Evolutionary conservation across 345 rosid genomes (phyloP).

Genomic region (Clarkia xantiana): DNA sequence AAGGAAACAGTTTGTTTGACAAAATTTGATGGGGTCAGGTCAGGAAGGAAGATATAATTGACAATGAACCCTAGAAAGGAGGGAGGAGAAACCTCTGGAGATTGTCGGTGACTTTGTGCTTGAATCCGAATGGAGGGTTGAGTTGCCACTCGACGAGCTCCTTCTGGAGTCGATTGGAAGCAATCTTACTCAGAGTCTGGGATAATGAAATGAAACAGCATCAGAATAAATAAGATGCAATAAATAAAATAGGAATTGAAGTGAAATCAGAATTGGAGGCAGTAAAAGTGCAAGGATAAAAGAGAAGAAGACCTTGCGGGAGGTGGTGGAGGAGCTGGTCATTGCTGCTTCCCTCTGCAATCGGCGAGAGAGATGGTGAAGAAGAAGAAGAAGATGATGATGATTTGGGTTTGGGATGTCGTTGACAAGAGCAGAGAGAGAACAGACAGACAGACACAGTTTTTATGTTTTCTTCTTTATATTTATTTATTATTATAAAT

Average conservation of each 20-base stretch:
- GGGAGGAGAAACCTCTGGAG: conserved; percentile 47
- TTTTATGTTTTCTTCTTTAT: no score
- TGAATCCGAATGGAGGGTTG: conserved; percentile 84
- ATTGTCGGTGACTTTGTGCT: conserved; percentile 78
- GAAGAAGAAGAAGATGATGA: no score
- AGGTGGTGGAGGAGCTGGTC: conserved; percentile 6
- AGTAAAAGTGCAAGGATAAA: neutral
- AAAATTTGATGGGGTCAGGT: neutral
- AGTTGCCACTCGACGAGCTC: conserved; percentile 92
- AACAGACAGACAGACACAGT: no score
- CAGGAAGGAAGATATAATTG: no score
- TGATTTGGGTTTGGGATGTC: no score
- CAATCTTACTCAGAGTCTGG: conserved; percentile 76
- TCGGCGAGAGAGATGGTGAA: neutral
- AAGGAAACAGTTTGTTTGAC: neutral
- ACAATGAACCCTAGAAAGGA: conserved; percentile 4
- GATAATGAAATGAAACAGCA: neutral
- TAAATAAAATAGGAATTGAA: neutral
- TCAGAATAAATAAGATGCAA: neutral
- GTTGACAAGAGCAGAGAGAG: no score
- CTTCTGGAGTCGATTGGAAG: conserved; percentile 84
- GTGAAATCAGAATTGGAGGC: neutral
- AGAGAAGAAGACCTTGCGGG: conserved; percentile 5
- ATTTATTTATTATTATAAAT: no score
- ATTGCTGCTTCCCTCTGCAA: conserved; percentile 1